A percentile compares a stretch with the other conserved stretches of the same genome.
Conservation (phyloP, 2,329 filamentous ascomycete genomes). For the Pseudogymnoascus sp. region DNA sequence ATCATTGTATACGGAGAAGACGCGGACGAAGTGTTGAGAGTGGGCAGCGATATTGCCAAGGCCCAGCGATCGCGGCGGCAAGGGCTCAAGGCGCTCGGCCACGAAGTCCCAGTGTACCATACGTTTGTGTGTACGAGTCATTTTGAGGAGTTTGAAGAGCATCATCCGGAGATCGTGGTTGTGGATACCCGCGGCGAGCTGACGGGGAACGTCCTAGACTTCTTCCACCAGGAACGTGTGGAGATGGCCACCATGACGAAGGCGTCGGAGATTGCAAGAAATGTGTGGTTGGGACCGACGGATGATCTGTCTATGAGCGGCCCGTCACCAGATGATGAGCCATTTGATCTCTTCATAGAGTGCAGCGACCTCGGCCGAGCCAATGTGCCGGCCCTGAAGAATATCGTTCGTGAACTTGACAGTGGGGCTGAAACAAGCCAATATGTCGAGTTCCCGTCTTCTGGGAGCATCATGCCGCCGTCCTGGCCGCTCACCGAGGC, state of each 20-base stretch:
- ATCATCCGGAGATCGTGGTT: slow-evolving; percentile 65
- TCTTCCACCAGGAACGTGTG: slow-evolving; percentile 77
- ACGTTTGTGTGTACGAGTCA: slow-evolving; percentile 68
- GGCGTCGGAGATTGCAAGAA: slow-evolving; percentile 79
- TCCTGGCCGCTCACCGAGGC: slow-evolving; percentile 78
- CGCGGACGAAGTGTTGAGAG: slow-evolving; percentile 51
- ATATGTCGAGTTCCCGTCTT: slow-evolving; percentile 78
- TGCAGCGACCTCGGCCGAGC: slow-evolving; percentile 79
- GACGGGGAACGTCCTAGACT: slow-evolving; percentile 77
- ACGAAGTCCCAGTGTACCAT: slow-evolving; percentile 63
- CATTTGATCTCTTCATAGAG: slow-evolving; percentile 82
- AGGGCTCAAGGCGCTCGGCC: slow-evolving; percentile 28
- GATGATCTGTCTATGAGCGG: slow-evolving; percentile 55
- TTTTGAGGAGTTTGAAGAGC: slow-evolving; percentile 66
- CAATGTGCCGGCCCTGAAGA: slow-evolving; percentile 59
- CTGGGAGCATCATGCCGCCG: slow-evolving; percentile 82
- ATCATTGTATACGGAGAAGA: slow-evolving; percentile 87
- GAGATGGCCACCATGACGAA: slow-evolving; percentile 95
- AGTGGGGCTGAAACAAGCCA: slow-evolving; percentile 38
- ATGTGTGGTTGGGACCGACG: slow-evolving; percentile 86
- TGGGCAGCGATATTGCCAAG: slow-evolving; percentile 62
- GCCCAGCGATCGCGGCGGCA: slow-evolving; percentile 60
- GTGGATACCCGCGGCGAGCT: slow-evolving; percentile 64
- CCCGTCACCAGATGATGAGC: slow-evolving; percentile 46
- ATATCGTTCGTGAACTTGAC: slow-evolving; percentile 49